Evolutionary conservation across 768 basidiomycete genomes (phyloP), one percentile per base, ranked within the genome.

Genomic region (Psilocybe cubensis): DNA sequence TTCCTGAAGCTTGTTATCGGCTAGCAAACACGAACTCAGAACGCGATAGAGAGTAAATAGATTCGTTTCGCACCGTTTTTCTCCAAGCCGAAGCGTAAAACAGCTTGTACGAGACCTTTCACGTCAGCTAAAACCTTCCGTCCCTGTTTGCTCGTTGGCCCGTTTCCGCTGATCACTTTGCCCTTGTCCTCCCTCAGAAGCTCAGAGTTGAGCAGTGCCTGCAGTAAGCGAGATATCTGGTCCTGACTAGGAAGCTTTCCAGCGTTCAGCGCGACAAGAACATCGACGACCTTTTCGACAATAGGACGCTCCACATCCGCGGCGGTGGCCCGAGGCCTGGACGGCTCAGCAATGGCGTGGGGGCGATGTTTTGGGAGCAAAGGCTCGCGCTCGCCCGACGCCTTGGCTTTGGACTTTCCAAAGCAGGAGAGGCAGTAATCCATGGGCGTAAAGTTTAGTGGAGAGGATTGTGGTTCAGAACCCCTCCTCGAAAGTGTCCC

Each of bases 211-310:
- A 75, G 57, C 0, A 69, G 43, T 3, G 40, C 49, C 44, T 66
- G 69, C 27, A 76, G 46, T 29, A 74, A 59, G 1, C 42, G 44
- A 12, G 66, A 62, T 3, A 74, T 40, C 54, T 79, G 78, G 27
- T 71, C 69, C 53, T 76, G 74, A 4, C 75, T 73, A 35, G 76
- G 78, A 6, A 79, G 58, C 51, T 78, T 78, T 20, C 76, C 76
- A 6, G 73, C 63, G 40, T 73, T 73, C 9, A 76, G 23, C 14
- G 73, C 75, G 3, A 71, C 73, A 8, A 75, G 53, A n/a, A 70
- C 61, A 52, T 77, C 75, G 27, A 67, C 68, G 8, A 72, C 46
- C 53, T 75, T 76, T 33, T 75, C 71, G 10, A 75, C 50, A 11
- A 41, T 21, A n/a, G 57, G 25, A 18, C 44, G 52, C 27, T 43